Evolutionary conservation across 345 rosid genomes (phyloP).

Genomic region (Citrus trifoliata): DNA sequence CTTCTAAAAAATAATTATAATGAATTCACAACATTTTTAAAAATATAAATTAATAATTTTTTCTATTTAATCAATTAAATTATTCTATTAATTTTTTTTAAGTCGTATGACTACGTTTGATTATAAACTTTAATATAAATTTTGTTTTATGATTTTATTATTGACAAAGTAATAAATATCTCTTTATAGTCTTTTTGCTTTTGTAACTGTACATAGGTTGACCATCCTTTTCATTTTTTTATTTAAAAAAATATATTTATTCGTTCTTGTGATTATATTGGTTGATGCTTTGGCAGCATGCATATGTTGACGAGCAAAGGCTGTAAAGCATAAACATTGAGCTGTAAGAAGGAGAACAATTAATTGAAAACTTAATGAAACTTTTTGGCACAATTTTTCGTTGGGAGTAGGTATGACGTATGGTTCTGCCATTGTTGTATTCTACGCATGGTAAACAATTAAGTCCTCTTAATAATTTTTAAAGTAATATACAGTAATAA

Average conservation of each 20-base stretch:
- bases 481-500: too few species aligned
- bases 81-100: too few species aligned
- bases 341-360: not conserved
- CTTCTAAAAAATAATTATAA: too few species aligned
- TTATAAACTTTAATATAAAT: too few species aligned
- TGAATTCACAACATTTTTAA: too few species aligned
- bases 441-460: too few species aligned
- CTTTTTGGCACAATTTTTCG: not conserved
- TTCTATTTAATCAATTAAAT: too few species aligned
- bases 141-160: too few species aligned
- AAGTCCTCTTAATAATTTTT: too few species aligned
- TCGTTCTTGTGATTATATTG: not conserved
- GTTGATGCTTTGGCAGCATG: not conserved
- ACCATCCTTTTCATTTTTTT: not conserved
- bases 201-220: not conserved
- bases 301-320: not conserved
- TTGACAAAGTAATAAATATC: not conserved
- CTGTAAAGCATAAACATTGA: not conserved
- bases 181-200: not conserved
- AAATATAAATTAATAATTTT: too few species aligned
- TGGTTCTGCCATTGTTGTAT: not conserved
- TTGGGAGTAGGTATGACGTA: not conserved
- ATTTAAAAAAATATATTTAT: not conserved
- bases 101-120: rapidly evolving
- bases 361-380: not conserved